These are phyloP conservation scores for Ochetophila trinervis DNA, from an alignment of 306 rosid species.

Conservation along the genomic window DNA sequence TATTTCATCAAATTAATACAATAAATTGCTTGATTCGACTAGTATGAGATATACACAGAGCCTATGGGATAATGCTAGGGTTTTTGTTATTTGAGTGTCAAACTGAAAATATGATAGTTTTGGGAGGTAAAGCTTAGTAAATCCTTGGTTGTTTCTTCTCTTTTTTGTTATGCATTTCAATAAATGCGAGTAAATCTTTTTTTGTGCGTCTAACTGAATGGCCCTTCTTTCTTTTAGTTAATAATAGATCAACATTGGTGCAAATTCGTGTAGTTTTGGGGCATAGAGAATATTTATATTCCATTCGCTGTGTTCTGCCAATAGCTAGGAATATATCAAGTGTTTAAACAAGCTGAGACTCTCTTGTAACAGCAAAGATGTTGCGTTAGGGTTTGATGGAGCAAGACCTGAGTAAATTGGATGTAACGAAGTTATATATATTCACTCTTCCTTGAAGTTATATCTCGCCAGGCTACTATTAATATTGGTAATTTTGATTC, in stretches of 20 bases:
- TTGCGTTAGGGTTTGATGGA: conserved; percentile 93
- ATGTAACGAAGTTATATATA: conserved; percentile 75
- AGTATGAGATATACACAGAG: too few species aligned
- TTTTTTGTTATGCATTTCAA: too few species aligned
- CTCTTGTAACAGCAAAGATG: conserved; percentile 44
- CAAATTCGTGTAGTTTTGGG: conserved; percentile 1
- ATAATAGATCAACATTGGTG: not conserved
- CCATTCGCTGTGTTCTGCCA: not conserved
- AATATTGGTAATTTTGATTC: conserved; percentile 61
- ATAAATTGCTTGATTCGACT: too few species aligned
- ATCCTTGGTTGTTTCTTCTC: too few species aligned
- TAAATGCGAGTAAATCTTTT: not conserved
- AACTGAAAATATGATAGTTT: too few species aligned
- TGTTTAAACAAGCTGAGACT: not conserved
- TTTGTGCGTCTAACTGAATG: not conserved
- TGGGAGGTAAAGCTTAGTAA: too few species aligned
- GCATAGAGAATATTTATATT: not conserved
- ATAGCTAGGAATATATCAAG: not conserved
- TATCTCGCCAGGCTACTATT: conserved; percentile 94
- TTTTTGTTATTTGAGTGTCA: too few species aligned
- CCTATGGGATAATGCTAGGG: too few species aligned
- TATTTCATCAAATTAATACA: too few species aligned
- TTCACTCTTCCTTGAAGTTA: conserved; percentile 94
- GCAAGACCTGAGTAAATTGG: conserved; percentile 84
- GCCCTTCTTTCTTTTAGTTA: not conserved